phyloP scores from a whole-genome alignment of 371 early-diverging fungal species.

The Chytridium lagenaria region DNA sequence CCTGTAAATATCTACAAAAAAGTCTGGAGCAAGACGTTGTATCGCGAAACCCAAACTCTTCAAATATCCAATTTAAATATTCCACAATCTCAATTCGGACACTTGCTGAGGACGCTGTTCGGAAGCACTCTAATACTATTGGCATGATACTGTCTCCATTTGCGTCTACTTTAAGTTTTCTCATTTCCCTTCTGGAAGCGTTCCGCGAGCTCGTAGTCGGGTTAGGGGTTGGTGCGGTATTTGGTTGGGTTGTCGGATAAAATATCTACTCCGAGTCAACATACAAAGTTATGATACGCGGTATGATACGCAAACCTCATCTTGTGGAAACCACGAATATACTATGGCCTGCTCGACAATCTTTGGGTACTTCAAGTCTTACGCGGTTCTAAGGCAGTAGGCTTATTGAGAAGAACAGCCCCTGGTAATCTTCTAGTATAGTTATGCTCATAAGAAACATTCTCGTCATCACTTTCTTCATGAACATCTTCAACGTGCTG shows the following conservation, averaged over 20 bases:
- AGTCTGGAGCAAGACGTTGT: slow-evolving; percentile 28
- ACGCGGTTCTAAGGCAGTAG: slow-evolving; percentile 16
- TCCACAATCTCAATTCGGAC: slow-evolving; percentile 38
- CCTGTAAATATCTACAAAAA: slow-evolving; percentile 39
- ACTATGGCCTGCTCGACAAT: slow-evolving; percentile 39
- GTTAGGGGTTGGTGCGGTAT: neutral
- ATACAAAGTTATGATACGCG: too few relatives aligned
- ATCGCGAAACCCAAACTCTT: slow-evolving; percentile 45
- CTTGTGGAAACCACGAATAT: slow-evolving; percentile 50
- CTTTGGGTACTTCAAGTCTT: slow-evolving; percentile 31
- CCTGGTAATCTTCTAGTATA: neutral
- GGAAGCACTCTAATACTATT: slow-evolving; percentile 37
- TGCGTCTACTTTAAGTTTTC: slow-evolving; percentile 37
- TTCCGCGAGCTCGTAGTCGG: neutral
- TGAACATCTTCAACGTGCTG: slow-evolving; percentile 24
- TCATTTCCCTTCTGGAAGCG: slow-evolving; percentile 16
- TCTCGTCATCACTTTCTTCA: slow-evolving; percentile 17
- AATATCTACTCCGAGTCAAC: too few relatives aligned
- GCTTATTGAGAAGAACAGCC: slow-evolving; percentile 2
- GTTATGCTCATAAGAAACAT: neutral
- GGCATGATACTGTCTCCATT: slow-evolving; percentile 33
- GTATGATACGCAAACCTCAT: too few relatives aligned
- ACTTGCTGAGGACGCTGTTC: slow-evolving; percentile 7
- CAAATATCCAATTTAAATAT: slow-evolving; percentile 48
- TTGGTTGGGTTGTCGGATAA: slow-evolving; percentile 15